Evolutionary conservation across 1,284 basidiomycete genomes (phyloP).

Genomic region (Malassezia sympodialis): DNA sequence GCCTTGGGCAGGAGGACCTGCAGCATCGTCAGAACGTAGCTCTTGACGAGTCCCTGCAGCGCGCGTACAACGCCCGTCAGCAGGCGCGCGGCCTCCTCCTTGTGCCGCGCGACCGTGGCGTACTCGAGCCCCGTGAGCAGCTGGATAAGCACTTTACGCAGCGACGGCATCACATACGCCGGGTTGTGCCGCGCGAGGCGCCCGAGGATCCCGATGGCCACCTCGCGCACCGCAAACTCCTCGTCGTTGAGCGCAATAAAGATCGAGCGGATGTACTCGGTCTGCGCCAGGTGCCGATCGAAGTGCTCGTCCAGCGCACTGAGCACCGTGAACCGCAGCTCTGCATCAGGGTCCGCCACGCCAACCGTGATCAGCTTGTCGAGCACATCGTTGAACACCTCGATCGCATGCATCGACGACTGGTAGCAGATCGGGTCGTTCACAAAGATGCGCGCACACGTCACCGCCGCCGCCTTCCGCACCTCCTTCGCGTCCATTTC

Average conservation of each 20-base stretch:
- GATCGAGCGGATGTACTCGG: constrained; percentile 89
- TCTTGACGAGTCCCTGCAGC: constrained; percentile 86
- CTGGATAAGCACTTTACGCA: constrained; percentile 91
- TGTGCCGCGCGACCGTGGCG: constrained; percentile 70
- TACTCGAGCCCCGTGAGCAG: constrained; percentile 95
- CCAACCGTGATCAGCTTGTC: constrained; percentile 93
- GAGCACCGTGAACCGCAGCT: constrained; percentile 56
- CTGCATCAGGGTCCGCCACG: constrained; percentile 71
- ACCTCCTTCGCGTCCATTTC: constrained; percentile 87
- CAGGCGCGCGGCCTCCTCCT: constrained; percentile 54
- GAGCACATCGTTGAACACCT: constrained; percentile 93
- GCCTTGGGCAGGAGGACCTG: constrained; percentile 81
- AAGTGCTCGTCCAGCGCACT: constrained; percentile 83
- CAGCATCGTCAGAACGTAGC: constrained; percentile 92
- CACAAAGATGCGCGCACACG: constrained; percentile 78
- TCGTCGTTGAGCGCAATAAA: constrained; percentile 98
- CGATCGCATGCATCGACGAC: constrained; percentile 88
- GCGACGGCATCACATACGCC: constrained; percentile 94
- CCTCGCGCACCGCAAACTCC: constrained; percentile 81
- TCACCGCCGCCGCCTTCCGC: constrained; percentile 77
- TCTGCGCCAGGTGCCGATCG: constrained; percentile 95
- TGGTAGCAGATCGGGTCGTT: constrained; percentile 94
- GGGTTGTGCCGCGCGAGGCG: constrained; percentile 91
- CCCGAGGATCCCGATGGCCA: constrained; percentile 83
- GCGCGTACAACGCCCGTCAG: constrained; percentile 52